Percentiles rank a stretch among this genome's conserved stretches.
Evolutionary conservation across 2,329 filamentous ascomycete species (phyloP).

Genomic region (Grosmannia penicillata): DNA sequence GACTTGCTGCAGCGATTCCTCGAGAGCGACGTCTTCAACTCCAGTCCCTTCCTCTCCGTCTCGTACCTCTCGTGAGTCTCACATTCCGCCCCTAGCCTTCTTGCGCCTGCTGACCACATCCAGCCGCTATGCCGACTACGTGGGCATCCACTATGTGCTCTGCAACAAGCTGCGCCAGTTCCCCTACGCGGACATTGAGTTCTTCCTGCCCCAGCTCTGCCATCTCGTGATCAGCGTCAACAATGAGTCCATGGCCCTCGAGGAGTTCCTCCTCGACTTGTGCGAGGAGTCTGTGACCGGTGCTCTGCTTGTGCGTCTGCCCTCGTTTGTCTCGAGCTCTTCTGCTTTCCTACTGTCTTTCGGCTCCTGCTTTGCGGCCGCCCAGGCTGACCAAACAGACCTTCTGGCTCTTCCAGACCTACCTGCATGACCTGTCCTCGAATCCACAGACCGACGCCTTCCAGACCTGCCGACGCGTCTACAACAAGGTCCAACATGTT

Average conservation of each 20-base stretch:
- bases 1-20: slow-evolving; percentile 81
- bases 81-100: neutral
- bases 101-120: slow-evolving; percentile 1
- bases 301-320: slow-evolving; percentile 57
- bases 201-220: slow-evolving; percentile 79
- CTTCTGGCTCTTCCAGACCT: slow-evolving; percentile 83
- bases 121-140: slow-evolving; percentile 77
- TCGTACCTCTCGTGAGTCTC: slow-evolving; percentile 67
- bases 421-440: slow-evolving; percentile 64
- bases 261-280: slow-evolving; percentile 74
- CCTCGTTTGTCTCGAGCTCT: slow-evolving; percentile 4
- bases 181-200: slow-evolving; percentile 82
- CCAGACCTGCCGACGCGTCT: slow-evolving; percentile 68
- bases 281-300: slow-evolving; percentile 81
- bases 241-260: slow-evolving; percentile 83
- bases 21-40: slow-evolving; percentile 88
- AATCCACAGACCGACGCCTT: slow-evolving; percentile 66
- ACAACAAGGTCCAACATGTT: slow-evolving; percentile 80
- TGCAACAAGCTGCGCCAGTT: slow-evolving; percentile 83
- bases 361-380: slow-evolving; percentile 6
- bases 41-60: slow-evolving; percentile 76
- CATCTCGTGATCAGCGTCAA: slow-evolving; percentile 78
- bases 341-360: slow-evolving; percentile 8
- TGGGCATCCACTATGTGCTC: slow-evolving; percentile 79
- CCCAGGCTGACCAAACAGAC: slow-evolving; percentile 36